Evolutionary conservation across 148 eudicot species (phyloP), one percentile per base, ranked within the genome.

Genomic region (Heliamphora exappendiculata): DNA sequence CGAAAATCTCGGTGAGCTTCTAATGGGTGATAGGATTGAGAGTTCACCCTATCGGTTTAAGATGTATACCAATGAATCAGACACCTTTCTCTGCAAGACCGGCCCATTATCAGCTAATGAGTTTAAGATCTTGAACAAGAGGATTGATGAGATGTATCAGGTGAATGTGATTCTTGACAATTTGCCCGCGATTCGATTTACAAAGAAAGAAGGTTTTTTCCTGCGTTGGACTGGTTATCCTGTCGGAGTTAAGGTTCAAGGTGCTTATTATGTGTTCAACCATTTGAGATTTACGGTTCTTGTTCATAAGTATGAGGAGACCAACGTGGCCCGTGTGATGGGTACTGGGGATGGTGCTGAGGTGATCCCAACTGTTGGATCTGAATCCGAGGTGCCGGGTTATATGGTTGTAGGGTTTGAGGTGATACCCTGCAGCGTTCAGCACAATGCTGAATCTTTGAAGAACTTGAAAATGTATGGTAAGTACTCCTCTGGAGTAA

Each of bases 1-100:
- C 10, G 92, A 87, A 78, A 91, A 91, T 89, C 90, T 91, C 14
- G 96, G 96, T n/a, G 93, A 89, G 76, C 85, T 89, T 59, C 91
- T 91, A 42, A 88, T 91, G 93, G 96, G 96, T 31, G 96, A 91
- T 70, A 88, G 85, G 80, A 87, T 91, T 65, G 88, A 86, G 74
- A 91, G 85, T 71, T 89, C 93, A 5, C 91, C 96, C 8, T 91
- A 91, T 47, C 86, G 91, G 37, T 89, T 89, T 70, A 82, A 79
- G 11, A 89, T 91, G 96, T 86, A 91, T 67, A 60, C 42, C 55
- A 89, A 86, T 47, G 93, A 91, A 81, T 57, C 96, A 3, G 49
- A n/a, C n/a, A n/a, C 85, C 54, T 91, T 81, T 76, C 75, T 89
- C 75, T 91, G 96, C 82, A 86, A 82, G 19, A 82, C 85, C 36